Evolutionary conservation across 2,329 filamentous ascomycete species (phyloP).

Genomic region (Diplodia intermedia): DNA sequence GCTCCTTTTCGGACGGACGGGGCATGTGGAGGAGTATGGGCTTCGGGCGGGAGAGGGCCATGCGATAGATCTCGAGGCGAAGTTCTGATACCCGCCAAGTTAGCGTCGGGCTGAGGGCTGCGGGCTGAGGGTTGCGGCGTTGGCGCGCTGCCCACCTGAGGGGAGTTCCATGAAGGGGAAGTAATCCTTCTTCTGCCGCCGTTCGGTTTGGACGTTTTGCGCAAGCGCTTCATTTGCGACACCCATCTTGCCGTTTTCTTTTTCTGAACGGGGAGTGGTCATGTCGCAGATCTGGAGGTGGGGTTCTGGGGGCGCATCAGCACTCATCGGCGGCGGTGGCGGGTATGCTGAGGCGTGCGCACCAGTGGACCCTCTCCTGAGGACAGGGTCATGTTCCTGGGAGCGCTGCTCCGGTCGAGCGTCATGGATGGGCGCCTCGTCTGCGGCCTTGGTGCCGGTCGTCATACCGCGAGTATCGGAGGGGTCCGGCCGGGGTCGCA

Average conservation of each 20-base stretch:
- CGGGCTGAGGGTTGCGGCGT: not conserved
- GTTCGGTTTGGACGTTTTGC: not conserved
- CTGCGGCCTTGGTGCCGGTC: not conserved
- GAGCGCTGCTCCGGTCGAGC: not conserved
- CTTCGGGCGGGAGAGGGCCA: conserved; percentile 42
- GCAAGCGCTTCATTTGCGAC: not conserved
- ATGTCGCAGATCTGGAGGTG: not conserved
- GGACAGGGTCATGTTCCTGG: not conserved
- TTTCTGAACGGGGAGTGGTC: not conserved
- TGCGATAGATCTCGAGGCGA: conserved; percentile 54
- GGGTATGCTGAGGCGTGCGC: not conserved
- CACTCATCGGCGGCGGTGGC: not conserved
- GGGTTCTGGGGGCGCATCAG: not conserved
- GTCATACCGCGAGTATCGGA: not conserved
- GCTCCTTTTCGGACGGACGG: conserved; percentile 21
- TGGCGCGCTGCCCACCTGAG: conserved; percentile 25
- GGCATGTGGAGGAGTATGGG: conserved; percentile 43
- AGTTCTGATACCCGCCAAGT: conserved; percentile 51
- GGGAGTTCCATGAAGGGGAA: conserved; percentile 33
- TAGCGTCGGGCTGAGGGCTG: not conserved
- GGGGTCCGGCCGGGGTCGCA: not conserved
- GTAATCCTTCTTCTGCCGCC: conserved; percentile 20
- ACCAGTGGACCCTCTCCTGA: not conserved
- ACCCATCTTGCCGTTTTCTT: not conserved
- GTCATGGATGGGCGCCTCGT: not conserved